Percentiles rank a stretch among this genome's conserved stretches.
Conservation (phyloP, 192 early-diverging fungal species). For the Mortierella antarctica region DNA sequence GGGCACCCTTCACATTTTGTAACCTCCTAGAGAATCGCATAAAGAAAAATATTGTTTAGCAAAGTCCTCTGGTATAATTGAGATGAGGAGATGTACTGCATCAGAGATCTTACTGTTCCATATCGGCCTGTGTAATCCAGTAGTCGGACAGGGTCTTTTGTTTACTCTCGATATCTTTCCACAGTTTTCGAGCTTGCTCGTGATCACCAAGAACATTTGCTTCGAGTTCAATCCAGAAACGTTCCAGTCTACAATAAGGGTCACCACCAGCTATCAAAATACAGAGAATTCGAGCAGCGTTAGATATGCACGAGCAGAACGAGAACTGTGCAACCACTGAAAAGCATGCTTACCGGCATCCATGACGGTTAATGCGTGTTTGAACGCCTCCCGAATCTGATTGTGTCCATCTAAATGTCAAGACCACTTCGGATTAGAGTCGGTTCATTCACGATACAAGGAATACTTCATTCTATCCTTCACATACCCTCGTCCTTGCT, state of each 20-base stretch:
- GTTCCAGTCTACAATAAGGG: slow-evolving; percentile 27
- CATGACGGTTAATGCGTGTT: slow-evolving; percentile 23
- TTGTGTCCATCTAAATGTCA: slow-evolving; percentile 9
- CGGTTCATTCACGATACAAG: not conserved
- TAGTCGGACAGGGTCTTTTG: slow-evolving; percentile 24
- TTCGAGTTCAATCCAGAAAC: slow-evolving; percentile 40
- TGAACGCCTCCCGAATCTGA: slow-evolving; percentile 7
- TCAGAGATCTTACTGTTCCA: slow-evolving; percentile 17
- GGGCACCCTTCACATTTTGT: slow-evolving; percentile 16
- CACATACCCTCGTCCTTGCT: slow-evolving; percentile 19
- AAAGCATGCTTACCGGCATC: slow-evolving; percentile 18
- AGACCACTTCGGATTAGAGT: not conserved
- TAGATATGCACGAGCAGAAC: too few relatives aligned
- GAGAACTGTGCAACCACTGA: not conserved
- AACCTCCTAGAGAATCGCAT: slow-evolving; percentile 6
- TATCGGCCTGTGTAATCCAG: slow-evolving; percentile 29
- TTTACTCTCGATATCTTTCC: slow-evolving; percentile 19
- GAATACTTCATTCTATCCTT: not conserved
- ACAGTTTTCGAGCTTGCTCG: slow-evolving; percentile 23
- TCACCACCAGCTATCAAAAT: slow-evolving; percentile 38
- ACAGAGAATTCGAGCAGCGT: too few relatives aligned
- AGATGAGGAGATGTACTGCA: not conserved
- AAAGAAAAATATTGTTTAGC: not conserved
- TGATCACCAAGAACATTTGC: slow-evolving; percentile 5
- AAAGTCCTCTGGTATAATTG: not conserved